Conservation (phyloP, 768 basidiomycete genomes). For the Mycena albidolilacea region DNA sequence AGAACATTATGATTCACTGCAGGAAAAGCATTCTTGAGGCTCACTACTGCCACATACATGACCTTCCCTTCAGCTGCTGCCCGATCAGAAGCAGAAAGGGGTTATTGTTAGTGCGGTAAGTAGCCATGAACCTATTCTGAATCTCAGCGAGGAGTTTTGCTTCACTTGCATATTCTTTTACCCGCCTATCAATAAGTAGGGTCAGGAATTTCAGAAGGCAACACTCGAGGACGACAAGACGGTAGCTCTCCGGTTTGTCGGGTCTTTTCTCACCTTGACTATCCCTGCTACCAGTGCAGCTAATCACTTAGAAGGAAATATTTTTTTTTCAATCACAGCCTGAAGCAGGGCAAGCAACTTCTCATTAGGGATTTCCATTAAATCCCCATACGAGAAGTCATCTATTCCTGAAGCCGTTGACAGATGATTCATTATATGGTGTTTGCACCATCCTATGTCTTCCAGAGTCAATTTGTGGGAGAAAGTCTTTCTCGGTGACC, state of each 20-base stretch:
- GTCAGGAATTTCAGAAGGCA: conserved; percentile 10
- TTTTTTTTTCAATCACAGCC: too few relatives aligned
- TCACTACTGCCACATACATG: conserved; percentile 11
- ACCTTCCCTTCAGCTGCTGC: conserved; percentile 7
- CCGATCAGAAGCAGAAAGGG: neutral
- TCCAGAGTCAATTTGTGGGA: conserved; percentile 1
- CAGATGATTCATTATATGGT: neutral
- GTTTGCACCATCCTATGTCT: conserved; percentile 5
- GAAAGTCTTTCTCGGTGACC: conserved; percentile 17
- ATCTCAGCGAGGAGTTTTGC: neutral
- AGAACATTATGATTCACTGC: conserved; percentile 8
- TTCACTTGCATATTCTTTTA: neutral
- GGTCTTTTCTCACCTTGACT: too few relatives aligned
- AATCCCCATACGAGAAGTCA: neutral
- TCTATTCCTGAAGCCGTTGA: conserved; percentile 3
- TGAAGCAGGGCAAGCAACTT: too few relatives aligned
- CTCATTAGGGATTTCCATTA: too few relatives aligned
- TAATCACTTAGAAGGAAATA: neutral
- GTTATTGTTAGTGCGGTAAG: conserved; percentile 8
- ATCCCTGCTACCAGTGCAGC: neutral
- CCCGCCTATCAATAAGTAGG: conserved; percentile 7
- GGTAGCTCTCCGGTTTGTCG: conserved; percentile 4
- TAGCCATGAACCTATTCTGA: neutral
- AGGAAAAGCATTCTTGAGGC: neutral
- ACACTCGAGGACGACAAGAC: conserved; percentile 6